Evolutionary conservation across 208 protist genomes (phyloP), one percentile per base, ranked within the genome.

Genomic region (Leishmania major): DNA sequence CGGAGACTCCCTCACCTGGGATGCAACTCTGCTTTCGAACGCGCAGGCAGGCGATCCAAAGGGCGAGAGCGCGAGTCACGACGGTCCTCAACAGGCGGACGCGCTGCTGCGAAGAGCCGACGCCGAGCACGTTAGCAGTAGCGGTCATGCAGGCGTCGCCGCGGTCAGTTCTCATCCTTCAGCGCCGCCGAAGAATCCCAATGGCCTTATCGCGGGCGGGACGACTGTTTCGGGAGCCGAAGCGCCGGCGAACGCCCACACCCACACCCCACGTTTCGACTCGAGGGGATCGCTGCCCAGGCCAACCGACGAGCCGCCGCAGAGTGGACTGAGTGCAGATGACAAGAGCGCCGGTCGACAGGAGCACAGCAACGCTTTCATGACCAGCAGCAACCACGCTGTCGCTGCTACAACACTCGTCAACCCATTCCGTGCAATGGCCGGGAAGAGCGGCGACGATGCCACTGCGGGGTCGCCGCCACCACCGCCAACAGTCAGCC

Each of bases 251-350:
- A 51, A 37, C n/a, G 28, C 53, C 11, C 15, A 70, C 22, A 37
- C 75, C 45, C 75, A 80, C 67, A 59, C 43, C 22, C 77, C 72
- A 25, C 72, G 64, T 59, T 81, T 74, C 10, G 76, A 73, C 10
- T 62, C 79, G 37, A 74, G 83, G 64, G 80, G 77, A 74, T 73
- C 71, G 60, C 74, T 80, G 64, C 73, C 84, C 43, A 80, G 57
- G 35, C 53, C 75, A 10, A 28, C 74, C 19, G 78, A 66, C 43
- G 77, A 71, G 67, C 10, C 47, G 22, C 28, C 70, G 13, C 43
- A 74, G 45, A 55, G 2, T 31, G 28, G 8, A 37, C 45, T 31
- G 43, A 37, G 47, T 6, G 28, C 47, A 51, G 45, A 37, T 28
- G 70, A 31, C 40, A 72, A 28, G 31, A 47, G 31, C 3, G 15